Evolutionary conservation across 306 rosid genomes (phyloP).

Genomic region (Castanea crenata): DNA sequence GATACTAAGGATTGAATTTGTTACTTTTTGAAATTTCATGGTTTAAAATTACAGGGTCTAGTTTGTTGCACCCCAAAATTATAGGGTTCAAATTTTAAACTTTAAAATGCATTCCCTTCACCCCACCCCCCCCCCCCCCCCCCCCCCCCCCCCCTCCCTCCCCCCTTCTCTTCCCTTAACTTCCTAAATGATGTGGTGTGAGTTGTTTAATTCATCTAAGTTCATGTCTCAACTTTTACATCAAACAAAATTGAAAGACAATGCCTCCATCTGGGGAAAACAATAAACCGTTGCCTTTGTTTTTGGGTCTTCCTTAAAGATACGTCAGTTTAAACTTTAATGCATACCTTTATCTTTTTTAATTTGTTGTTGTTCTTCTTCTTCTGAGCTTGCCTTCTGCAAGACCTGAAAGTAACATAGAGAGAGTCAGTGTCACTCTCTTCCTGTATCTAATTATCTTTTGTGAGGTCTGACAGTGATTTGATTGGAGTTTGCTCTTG

Average conservation of each 20-base stretch:
- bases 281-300: neutral
- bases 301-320: neutral
- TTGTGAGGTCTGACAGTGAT: neutral
- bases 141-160: too few relatives aligned
- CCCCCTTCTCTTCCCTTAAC: accelerated
- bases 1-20: too few relatives aligned
- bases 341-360: conserved; percentile 46
- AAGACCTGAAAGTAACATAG: conserved; percentile 50
- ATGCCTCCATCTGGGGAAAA: neutral
- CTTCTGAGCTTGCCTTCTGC: conserved; percentile 42
- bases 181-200: neutral
- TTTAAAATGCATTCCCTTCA: too few relatives aligned
- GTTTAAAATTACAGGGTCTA: too few relatives aligned
- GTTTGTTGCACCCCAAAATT: too few relatives aligned
- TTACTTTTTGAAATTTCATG: too few relatives aligned
- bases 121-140: too few relatives aligned
- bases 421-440: conserved; percentile 16
- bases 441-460: conserved; percentile 10
- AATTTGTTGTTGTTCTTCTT: conserved; percentile 28
- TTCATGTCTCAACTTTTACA: conserved; percentile 7
- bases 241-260: neutral
- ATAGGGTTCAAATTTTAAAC: too few relatives aligned
- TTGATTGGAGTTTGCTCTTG: neutral
- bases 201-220: neutral
- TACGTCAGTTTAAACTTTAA: conserved; percentile 13